A percentile compares a stretch with the other conserved stretches of the same genome.
phyloP scores from a whole-genome alignment of 2,329 filamentous ascomycete species.

The Monilinia polystroma region DNA sequence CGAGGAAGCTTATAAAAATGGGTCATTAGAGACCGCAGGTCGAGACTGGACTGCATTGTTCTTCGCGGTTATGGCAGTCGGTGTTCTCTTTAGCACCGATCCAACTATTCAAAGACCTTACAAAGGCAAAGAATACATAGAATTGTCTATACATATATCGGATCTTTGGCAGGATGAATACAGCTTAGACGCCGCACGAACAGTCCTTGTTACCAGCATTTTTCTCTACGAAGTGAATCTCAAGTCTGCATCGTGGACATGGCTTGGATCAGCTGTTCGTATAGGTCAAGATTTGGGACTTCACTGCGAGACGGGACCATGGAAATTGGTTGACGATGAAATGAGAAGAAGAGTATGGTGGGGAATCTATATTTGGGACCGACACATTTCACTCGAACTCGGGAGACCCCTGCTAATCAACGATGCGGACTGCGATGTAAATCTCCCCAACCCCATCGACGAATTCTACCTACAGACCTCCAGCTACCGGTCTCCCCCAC shows the following conservation, averaged over 20 bases:
- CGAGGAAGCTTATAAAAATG: slow-evolving; percentile 70
- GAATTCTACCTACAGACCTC: slow-evolving; percentile 72
- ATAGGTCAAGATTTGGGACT: slow-evolving; percentile 82
- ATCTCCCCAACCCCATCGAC: slow-evolving; percentile 75
- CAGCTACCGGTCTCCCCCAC: slow-evolving; percentile 45
- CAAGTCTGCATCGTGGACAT: slow-evolving; percentile 81
- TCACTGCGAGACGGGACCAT: slow-evolving; percentile 71
- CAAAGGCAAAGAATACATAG: slow-evolving; percentile 66
- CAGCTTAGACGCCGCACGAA: slow-evolving; percentile 71
- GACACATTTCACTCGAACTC: slow-evolving; percentile 75
- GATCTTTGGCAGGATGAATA: slow-evolving; percentile 82
- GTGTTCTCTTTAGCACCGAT: slow-evolving; percentile 68
- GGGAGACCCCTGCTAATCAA: slow-evolving; percentile 79
- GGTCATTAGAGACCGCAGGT: slow-evolving; percentile 58
- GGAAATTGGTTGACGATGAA: slow-evolving; percentile 75
- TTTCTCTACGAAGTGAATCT: slow-evolving; percentile 84
- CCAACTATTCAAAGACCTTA: slow-evolving; percentile 53
- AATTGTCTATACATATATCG: slow-evolving; percentile 65
- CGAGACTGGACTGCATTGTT: slow-evolving; percentile 76
- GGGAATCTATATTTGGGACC: slow-evolving; percentile 87
- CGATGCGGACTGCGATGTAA: slow-evolving; percentile 83
- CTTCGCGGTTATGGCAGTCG: slow-evolving; percentile 80
- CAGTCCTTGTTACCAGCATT: slow-evolving; percentile 70
- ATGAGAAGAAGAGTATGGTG: slow-evolving; percentile 91
- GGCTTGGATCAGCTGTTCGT: slow-evolving; percentile 76